Evolutionary conservation across 768 basidiomycete genomes (phyloP), one percentile per base, ranked within the genome.

Genomic region (Trametes cubensis): DNA sequence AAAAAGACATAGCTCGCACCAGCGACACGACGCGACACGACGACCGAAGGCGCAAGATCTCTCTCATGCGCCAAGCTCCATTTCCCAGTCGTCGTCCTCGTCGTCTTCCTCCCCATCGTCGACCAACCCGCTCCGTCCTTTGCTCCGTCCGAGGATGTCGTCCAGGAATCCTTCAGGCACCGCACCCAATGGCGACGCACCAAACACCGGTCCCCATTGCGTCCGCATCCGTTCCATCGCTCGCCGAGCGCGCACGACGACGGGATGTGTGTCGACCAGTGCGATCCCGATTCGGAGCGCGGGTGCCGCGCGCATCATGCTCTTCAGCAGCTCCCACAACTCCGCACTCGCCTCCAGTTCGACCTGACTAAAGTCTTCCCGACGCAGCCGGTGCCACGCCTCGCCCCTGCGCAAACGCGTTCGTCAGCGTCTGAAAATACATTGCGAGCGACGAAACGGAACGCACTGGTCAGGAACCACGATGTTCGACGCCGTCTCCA

Each of bases 401-500:
- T 91, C 87, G 25, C 96, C 96, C 81, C 94, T 95, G 72, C 47
- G 71, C 70, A 34, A 34, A 63, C 60, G 41, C 40, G 28, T 3
- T 39, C 44, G 20, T 63, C 52, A 45, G 46, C 21, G 56, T 63
- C 63, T 63, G 49, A 63, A 63, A 45, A 56, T 64, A 63, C 44
- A 13, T 15, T n/a, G 50, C 17, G 44, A 63, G 28, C 10, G 34
- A 47, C 57, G 41, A 58, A 50, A 20, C 15, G 42, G 65, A 58
- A 85, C 94, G 81, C 71, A 93, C 94, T 91, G 95, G 78, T 95
- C 94, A 76, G 97, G 97, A 48, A 99, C 93, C 54, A 97, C 85
- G 70, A 98, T 94, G 72, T 99, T 99, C 64, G 93, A 85, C 55
- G 95, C 91, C 57, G 93, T 89, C 81, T 99, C 97, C 55, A 99